Conservation (phyloP, 345 rosid species). For the Eucalyptus grandis region DNA sequence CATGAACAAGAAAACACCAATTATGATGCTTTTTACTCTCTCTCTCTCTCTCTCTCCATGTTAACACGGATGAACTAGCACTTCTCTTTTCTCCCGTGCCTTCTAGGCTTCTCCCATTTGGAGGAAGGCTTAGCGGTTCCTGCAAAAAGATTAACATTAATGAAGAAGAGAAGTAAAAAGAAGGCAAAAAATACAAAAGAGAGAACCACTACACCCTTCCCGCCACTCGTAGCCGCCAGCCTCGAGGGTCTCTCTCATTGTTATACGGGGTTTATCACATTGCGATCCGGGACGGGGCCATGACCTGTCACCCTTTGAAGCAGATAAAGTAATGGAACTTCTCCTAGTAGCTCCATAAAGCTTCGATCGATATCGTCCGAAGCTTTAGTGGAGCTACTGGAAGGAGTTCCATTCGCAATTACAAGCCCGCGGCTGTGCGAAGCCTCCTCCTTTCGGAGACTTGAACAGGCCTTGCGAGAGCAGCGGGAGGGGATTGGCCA, state of each 20-base stretch:
- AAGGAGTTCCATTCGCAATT: not conserved
- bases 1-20: too few species aligned
- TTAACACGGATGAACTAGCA: too few species aligned
- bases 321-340: not conserved
- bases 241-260: not conserved
- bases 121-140: too few species aligned
- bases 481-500: not conserved
- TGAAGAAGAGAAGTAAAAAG: too few species aligned
- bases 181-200: accelerated
- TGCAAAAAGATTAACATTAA: too few species aligned
- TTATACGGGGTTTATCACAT: accelerated
- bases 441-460: not conserved
- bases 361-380: not conserved
- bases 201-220: not conserved
- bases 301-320: not conserved
- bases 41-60: too few species aligned
- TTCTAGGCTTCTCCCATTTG: too few species aligned
- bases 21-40: too few species aligned
- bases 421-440: not conserved
- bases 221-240: not conserved
- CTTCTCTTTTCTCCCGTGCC: too few species aligned
- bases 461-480: not conserved
- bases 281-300: not conserved
- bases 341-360: not conserved
- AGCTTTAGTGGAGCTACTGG: not conserved